These are phyloP conservation scores for Skeletonema tropicum DNA, from an alignment of 108 stramenopile genomes.

Conservation along the genomic window DNA sequence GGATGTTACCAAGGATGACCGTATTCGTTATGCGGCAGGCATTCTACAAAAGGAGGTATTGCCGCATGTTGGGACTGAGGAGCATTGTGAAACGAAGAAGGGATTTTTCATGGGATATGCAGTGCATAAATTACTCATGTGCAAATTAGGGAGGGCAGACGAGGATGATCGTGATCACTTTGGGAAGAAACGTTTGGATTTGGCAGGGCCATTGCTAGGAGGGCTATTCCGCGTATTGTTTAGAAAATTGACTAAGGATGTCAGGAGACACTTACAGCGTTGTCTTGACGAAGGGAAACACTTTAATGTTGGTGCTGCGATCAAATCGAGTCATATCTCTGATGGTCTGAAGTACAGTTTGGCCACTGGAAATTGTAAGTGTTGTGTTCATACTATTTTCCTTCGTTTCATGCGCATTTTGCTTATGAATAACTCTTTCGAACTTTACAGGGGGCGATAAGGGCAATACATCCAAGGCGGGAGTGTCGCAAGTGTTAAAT, in stretches of 20 bases:
- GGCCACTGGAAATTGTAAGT: constrained; percentile 99
- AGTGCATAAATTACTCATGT: constrained; percentile 97
- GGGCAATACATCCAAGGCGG: constrained; percentile 91
- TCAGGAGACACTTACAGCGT: constrained; percentile 91
- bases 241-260: constrained; percentile 93
- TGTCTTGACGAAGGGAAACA: constrained; percentile 96
- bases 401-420: neutral
- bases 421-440: neutral
- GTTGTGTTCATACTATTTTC: neutral
- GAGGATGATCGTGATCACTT: constrained; percentile 99
- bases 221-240: constrained; percentile 96
- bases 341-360: constrained; percentile 97
- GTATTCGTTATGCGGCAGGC: constrained; percentile 94
- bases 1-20: constrained; percentile 95
- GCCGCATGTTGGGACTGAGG: constrained; percentile 98
- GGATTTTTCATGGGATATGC: constrained; percentile 99
- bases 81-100: constrained; percentile 97
- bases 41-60: constrained; percentile 96
- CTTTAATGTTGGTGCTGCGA: constrained; percentile 94
- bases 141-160: constrained; percentile 89
- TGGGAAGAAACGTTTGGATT: constrained; percentile 99
- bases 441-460: constrained; percentile 86
- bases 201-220: constrained; percentile 97
- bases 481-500: constrained; percentile 98
- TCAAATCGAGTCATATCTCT: constrained; percentile 96